Evolutionary conservation across 495 filamentous ascomycete genomes (phyloP).

Genomic region (Penicillium dipodomyicola): DNA sequence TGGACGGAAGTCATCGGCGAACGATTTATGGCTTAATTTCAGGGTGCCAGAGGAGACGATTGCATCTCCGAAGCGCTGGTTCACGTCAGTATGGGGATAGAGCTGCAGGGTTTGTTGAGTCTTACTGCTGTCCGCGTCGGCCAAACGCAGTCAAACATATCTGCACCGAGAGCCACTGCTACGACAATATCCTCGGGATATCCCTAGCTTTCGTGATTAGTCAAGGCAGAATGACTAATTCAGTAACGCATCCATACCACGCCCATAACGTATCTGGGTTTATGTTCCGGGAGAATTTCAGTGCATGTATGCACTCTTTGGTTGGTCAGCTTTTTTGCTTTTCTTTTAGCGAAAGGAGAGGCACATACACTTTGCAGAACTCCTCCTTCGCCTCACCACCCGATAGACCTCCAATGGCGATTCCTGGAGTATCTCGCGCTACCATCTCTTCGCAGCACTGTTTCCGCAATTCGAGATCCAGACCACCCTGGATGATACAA

Average conservation of each 20-base stretch:
- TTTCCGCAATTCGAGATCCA: slow-evolving; percentile 84
- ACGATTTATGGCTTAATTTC: slow-evolving; percentile 76
- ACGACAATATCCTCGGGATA: slow-evolving; percentile 96
- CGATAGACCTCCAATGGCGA: slow-evolving; percentile 91
- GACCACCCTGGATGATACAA: slow-evolving; percentile 95
- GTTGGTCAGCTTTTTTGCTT: slow-evolving; percentile 12
- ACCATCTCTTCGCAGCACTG: slow-evolving; percentile 91
- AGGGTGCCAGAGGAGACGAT: slow-evolving; percentile 76
- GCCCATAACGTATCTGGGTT: slow-evolving; percentile 97
- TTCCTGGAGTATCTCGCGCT: slow-evolving; percentile 84
- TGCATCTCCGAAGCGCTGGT: slow-evolving; percentile 81
- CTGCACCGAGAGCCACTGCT: slow-evolving; percentile 85
- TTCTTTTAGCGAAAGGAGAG: not conserved
- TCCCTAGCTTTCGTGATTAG: slow-evolving; percentile 47
- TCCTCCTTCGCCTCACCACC: slow-evolving; percentile 75
- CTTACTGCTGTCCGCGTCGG: slow-evolving; percentile 84
- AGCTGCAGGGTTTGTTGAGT: not conserved
- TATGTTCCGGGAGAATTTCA: slow-evolving; percentile 75
- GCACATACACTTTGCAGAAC: slow-evolving; percentile 57
- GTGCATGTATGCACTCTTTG: slow-evolving; percentile 81
- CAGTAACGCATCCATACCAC: slow-evolving; percentile 62
- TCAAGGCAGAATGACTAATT: not conserved
- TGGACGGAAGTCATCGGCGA: slow-evolving; percentile 74
- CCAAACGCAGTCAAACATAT: slow-evolving; percentile 99
- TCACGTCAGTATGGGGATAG: not conserved